Base-by-base conservation (phyloP, 805 yeast genomes). In the Ogataea nitratoaversa region DNA sequence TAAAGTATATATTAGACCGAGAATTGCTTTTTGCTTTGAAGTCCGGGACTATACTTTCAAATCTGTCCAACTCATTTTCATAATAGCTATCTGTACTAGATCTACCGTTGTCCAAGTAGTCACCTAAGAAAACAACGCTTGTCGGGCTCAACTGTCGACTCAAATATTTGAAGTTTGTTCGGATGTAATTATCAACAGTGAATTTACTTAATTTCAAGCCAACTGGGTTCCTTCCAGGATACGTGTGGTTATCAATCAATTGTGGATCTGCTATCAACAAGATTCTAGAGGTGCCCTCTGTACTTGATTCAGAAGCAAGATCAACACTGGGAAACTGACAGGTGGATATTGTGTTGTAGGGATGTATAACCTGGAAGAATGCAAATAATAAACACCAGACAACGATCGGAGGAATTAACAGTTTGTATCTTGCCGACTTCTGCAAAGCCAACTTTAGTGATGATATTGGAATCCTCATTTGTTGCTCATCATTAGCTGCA, bases 91-190 rank as follows among this genome's bases (percentile, higher is more conserved):
- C 72, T 46, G 76, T 78, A 30, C 74, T 76, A 91, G 95, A 89
- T 42, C 99, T 71, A 0, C 98, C 98, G 11, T 97, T 97, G 63
- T 93, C 99, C 57, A 91, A 84, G 50, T 91, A 62, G 59, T 93
- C 99, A 2, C 99, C 99, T 20, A 93, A 64, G 57, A 88, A 91
- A 5, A 91, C 62, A 4, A 79, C 78, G 1, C 84, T 68, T 53
- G 89, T 84, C 0, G 98, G 96, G 27, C 78, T 76, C 38, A 93
- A 68, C 46, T 83, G 82, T 30, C 82, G 62, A 43, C 68, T 67
- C 50, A 75, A 72, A 72, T 86, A 79, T 8, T 42, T 42, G 35
- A 55, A 56, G 59, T 91, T 89, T 39, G 89, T 71, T 47, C 76
- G 81, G 50, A 88, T 80, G 54, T 87, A 90, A 48, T 84, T 79